These are phyloP conservation scores for Petunia secreta DNA, from an alignment of 257 asterid genomes.

Conservation along the genomic window DNA sequence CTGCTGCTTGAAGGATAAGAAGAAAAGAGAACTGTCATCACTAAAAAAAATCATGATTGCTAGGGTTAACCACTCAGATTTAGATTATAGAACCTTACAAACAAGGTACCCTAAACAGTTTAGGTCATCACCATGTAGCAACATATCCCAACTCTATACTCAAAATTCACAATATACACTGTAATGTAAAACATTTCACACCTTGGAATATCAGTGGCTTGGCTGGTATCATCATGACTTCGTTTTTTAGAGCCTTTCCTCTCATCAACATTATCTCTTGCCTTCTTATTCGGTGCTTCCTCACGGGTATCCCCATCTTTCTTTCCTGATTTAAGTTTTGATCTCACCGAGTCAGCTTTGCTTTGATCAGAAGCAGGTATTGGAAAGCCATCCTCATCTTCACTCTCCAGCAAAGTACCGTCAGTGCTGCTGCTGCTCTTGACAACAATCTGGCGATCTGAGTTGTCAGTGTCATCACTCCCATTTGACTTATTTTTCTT, in stretches of 20 bases:
- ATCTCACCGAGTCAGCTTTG: constrained; percentile 35
- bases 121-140: background rate
- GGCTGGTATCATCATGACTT: constrained; percentile 51
- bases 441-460: constrained; percentile 52
- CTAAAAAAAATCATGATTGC: constrained; percentile 19
- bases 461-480: constrained; percentile 42
- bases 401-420: constrained; percentile 63
- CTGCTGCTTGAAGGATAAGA: constrained; percentile 27
- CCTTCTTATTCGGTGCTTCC: constrained; percentile 44
- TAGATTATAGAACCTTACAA: background rate
- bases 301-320: constrained; percentile 31
- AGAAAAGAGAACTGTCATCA: constrained; percentile 6
- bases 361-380: constrained; percentile 40
- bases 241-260: constrained; percentile 52
- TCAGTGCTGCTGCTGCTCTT: constrained; percentile 45
- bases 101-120: background rate
- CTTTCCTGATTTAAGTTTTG: constrained; percentile 31
- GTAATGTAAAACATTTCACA: constrained; percentile 31
- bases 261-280: constrained; percentile 37
- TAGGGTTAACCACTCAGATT: background rate
- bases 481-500: constrained; percentile 47
- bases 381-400: constrained; percentile 97
- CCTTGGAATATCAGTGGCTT: constrained; percentile 55
- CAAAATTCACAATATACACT: constrained; percentile 14
- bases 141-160: constrained; percentile 7